These are phyloP conservation scores for Apodospora peruviana DNA, from an alignment of 495 filamentous ascomycete species.

Conservation along the genomic window DNA sequence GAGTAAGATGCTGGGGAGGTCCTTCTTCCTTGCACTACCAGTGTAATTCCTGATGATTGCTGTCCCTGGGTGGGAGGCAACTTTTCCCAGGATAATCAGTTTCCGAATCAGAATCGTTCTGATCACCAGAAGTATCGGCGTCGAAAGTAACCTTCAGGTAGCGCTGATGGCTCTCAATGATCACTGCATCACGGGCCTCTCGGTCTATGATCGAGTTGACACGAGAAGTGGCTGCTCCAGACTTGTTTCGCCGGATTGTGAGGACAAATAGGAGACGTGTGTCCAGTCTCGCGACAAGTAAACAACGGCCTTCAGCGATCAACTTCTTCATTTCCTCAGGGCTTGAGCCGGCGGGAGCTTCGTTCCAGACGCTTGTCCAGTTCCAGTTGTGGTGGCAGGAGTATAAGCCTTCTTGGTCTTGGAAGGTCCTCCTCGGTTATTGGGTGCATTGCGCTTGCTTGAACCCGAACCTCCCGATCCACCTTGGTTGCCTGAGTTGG, in stretches of 20 bases:
- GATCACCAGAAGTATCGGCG: background rate
- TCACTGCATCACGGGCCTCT: background rate
- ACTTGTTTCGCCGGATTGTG: background rate
- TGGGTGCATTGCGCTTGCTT: no score
- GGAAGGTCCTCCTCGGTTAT: no score
- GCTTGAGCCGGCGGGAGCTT: no score
- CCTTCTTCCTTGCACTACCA: background rate
- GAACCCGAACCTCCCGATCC: no score
- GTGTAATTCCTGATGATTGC: background rate
- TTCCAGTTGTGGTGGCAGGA: no score
- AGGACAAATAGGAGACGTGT: background rate
- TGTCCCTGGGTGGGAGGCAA: background rate
- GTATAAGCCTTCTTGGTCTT: no score
- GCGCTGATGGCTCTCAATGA: background rate
- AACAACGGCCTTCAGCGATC: background rate
- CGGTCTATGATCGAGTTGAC: no score
- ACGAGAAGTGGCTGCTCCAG: background rate
- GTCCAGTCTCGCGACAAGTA: background rate
- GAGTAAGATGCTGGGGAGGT: background rate
- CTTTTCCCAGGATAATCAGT: conserved; percentile 2
- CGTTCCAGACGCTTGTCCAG: no score
- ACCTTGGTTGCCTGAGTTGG: no score
- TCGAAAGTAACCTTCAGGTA: background rate
- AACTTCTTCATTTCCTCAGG: background rate
- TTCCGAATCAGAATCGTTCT: background rate